Base-by-base conservation (phyloP, 495 filamentous ascomycete species). In the Platismatia glauca region DNA sequence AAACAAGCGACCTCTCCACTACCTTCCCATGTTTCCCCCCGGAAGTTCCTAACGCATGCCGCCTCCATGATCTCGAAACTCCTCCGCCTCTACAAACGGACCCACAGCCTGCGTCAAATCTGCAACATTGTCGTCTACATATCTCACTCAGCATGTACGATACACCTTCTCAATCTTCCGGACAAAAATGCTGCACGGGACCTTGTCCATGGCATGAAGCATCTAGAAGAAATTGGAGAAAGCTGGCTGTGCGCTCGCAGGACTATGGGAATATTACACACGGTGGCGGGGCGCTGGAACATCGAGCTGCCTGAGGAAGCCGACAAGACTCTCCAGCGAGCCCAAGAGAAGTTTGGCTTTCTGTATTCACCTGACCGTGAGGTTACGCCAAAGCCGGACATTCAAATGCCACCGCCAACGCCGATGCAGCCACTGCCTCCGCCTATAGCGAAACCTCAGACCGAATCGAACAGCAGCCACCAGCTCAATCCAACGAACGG, bases 111-210 rank as follows among this genome's bases (percentile, higher is more conserved):
- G 15, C 84, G 89, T 18, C 93, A 96, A 71, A 96, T 98, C 57
- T 92, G 88, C 73, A 97, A 97, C 68, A 88, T 97, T 62, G 91
- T 86, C 18, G 91, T 96, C 13, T 98, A 98, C 74, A 97, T 98
- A 68, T 81, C 86, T 0, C 95, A 97, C 74, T 89, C 89, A 3
- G 92, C 93, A 18, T 94, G 90, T 72, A 96, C 93, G 2, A 90
- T 97, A 57, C 95, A 97, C 68, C 80, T 98, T 31, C 85, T 98
- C 57, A 96, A 96, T 67, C 79, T 97, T 2, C 90, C 90, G 0
- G 91, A 96, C 55, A 95, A 92, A 68, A 90, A 89, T 43, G 89
- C 93, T 12, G 86, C 82, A 65, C 78, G 93, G 67, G 94, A 98
- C 73, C 86, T 97, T 52, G 83, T 89, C 15, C 91, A 97, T 64